phyloP scores from a whole-genome alignment of 805 yeast genomes.

The Candida boidinii region DNA sequence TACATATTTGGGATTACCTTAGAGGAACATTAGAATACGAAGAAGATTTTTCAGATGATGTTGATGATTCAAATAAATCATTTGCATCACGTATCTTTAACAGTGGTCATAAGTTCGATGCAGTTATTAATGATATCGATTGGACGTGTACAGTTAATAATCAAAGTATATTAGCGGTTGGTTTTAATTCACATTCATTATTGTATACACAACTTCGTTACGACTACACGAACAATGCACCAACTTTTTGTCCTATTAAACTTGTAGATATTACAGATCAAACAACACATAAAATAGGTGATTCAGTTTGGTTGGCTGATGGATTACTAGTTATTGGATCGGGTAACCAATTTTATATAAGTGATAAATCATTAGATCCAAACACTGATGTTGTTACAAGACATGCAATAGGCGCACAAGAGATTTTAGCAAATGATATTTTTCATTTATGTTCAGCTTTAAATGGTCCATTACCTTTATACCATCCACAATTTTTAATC shows the following conservation, averaged over 20 bases:
- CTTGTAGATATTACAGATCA: constrained; percentile 59
- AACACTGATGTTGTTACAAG: constrained; percentile 39
- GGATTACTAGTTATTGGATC: constrained; percentile 78
- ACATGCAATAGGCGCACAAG: constrained; percentile 49
- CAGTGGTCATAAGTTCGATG: constrained; percentile 17
- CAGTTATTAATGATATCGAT: constrained; percentile 60
- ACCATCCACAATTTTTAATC: constrained; percentile 82
- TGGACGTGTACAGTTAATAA: constrained; percentile 70
- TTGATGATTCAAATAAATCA: too few relatives aligned
- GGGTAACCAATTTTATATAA: constrained; percentile 83
- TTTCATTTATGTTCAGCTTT: constrained; percentile 66
- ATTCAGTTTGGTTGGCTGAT: constrained; percentile 76
- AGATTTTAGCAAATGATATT: constrained; percentile 45
- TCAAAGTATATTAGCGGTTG: constrained; percentile 73
- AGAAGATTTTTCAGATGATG: constrained; percentile 28
- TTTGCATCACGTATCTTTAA: too few relatives aligned
- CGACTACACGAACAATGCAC: constrained; percentile 77
- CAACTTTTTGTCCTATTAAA: constrained; percentile 71
- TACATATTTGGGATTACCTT: constrained; percentile 76
- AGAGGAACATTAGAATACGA: constrained; percentile 60
- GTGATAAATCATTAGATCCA: constrained; percentile 59
- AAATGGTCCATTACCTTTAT: constrained; percentile 84
- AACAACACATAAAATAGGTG: constrained; percentile 80
- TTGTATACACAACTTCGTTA: constrained; percentile 77
- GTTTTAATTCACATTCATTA: constrained; percentile 55